Evolutionary conservation across 2,329 filamentous ascomycete species (phyloP).

Genomic region (Neonectria punicea): DNA sequence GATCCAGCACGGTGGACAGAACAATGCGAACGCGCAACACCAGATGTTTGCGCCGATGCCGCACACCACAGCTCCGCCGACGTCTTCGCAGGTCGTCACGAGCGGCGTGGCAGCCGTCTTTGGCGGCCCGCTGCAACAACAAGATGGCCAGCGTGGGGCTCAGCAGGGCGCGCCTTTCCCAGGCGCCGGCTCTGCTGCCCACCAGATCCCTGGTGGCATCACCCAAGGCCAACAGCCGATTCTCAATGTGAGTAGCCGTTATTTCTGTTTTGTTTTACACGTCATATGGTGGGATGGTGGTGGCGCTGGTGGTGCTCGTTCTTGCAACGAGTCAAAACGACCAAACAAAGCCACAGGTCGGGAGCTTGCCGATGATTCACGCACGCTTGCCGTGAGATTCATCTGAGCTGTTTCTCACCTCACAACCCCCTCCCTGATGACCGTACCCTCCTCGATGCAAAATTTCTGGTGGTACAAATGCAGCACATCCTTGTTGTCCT

Average conservation of each 20-base stretch:
- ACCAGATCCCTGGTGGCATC: slow-evolving; percentile 53
- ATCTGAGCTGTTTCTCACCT: slow-evolving; percentile 4
- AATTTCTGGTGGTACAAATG: slow-evolving; percentile 8
- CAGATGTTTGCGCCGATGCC: slow-evolving; percentile 68
- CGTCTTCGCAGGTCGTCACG: slow-evolving; percentile 66
- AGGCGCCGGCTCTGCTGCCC: slow-evolving; percentile 55
- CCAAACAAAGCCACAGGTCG: slow-evolving; percentile 26
- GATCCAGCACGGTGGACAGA: slow-evolving; percentile 63
- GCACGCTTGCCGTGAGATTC: slow-evolving; percentile 12
- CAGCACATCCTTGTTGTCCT: slow-evolving; percentile 9
- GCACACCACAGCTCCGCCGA: slow-evolving; percentile 61
- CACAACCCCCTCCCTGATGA: slow-evolving; percentile 6
- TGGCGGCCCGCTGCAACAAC: slow-evolving; percentile 74
- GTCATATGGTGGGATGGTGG: not conserved
- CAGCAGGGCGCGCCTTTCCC: slow-evolving; percentile 57
- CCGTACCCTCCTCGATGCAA: not conserved
- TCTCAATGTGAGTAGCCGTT: slow-evolving; percentile 60
- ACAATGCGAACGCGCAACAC: slow-evolving; percentile 57
- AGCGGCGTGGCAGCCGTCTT: slow-evolving; percentile 73
- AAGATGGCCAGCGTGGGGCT: slow-evolving; percentile 68
- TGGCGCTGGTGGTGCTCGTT: slow-evolving; percentile 15
- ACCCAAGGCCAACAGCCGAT: slow-evolving; percentile 57
- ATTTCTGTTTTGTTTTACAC: slow-evolving; percentile 13
- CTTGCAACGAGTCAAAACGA: slow-evolving; percentile 19
- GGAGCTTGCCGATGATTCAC: slow-evolving; percentile 27